Base-by-base conservation (phyloP, 2,329 filamentous ascomycete species). In the Elsinoe fawcettii region DNA sequence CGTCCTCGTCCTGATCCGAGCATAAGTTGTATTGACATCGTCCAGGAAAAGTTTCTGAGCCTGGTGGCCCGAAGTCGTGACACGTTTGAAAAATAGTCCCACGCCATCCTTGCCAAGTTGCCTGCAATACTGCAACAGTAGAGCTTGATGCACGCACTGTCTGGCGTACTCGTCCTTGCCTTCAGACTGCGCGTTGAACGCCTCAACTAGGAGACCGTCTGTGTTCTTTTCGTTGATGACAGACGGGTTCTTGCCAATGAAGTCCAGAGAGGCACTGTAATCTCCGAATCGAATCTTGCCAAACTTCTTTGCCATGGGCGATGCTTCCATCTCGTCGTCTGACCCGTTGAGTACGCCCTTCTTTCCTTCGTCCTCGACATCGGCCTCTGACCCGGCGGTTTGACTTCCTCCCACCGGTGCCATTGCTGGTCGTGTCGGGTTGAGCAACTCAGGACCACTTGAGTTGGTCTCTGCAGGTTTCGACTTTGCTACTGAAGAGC, bases 71-170 rank as follows among this genome's bases (percentile, higher is more conserved):
- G 83, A 84, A 2, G 88, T 95, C 20, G 88, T 93, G 70, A 99
- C 91, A 58, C 92, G 87, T 75, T 93, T 95, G 81, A 99, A 99
- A 78, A 99, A 99, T 27, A 97, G 75, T 5, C 83, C 81, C 7
- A 96, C 90, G 20, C 92, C 92, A 66, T 97, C 90, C 62, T 83
- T 84, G 60, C 92, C 91, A 5, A 99, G 79, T 41, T 90, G 86
- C 8, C 92, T 84, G 74, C 93, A 99, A 76, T 99, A 99, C 71
- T 99, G 93, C 39, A 99, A 75, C 11, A 99, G 78, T 14, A 97
- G 78, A 2, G 87, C 92, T 70, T 97, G 91, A 73, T 99, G 93
- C 20, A 99, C 90, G 72, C 86, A 96, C 70, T 92, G 88, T 49
- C 85, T 82, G 3, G 89, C 84, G 63, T 86, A 82, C n/a, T 88